Conservation (phyloP, 768 basidiomycete genomes). For the Mycena amicta region DNA sequence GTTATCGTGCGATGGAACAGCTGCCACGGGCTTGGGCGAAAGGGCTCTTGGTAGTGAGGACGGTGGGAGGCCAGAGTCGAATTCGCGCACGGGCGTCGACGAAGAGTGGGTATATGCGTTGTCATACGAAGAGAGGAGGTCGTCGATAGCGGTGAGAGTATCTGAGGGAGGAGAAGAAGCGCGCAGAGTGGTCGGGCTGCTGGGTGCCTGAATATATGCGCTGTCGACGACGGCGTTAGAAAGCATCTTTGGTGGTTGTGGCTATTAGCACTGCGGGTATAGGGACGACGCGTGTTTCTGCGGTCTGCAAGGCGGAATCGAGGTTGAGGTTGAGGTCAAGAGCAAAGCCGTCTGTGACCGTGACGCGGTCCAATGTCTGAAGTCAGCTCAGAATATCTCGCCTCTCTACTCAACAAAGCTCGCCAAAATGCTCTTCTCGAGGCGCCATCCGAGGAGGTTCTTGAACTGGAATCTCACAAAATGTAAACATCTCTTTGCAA, state of each 20-base stretch:
- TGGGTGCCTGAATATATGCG: neutral
- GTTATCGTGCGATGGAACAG: no score
- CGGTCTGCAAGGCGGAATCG: no score
- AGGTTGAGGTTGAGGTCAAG: conserved; percentile 42
- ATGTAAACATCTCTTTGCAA: conserved; percentile 58
- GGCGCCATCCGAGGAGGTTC: conserved; percentile 22
- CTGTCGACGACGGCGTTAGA: neutral
- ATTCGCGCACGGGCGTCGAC: no score
- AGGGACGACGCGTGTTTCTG: no score
- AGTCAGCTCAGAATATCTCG: conserved; percentile 60
- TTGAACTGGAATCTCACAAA: conserved; percentile 40
- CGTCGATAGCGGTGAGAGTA: conserved; percentile 5
- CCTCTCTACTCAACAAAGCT: conserved; percentile 66
- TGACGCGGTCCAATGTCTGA: conserved; percentile 37
- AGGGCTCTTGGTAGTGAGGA: no score
- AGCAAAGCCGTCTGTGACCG: conserved; percentile 40
- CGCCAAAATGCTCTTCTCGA: conserved; percentile 46
- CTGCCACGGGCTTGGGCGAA: no score
- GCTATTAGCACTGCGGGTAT: no score
- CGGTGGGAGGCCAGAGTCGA: no score
- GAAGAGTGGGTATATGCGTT: no score
- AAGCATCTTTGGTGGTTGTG: no score
- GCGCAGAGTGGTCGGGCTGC: neutral
- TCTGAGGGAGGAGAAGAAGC: conserved; percentile 9
- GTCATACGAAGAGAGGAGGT: neutral